Evolutionary conservation across 2,329 filamentous ascomycete species (phyloP), one percentile per base, ranked within the genome.

Genomic region (Cryphonectria naterciae): DNA sequence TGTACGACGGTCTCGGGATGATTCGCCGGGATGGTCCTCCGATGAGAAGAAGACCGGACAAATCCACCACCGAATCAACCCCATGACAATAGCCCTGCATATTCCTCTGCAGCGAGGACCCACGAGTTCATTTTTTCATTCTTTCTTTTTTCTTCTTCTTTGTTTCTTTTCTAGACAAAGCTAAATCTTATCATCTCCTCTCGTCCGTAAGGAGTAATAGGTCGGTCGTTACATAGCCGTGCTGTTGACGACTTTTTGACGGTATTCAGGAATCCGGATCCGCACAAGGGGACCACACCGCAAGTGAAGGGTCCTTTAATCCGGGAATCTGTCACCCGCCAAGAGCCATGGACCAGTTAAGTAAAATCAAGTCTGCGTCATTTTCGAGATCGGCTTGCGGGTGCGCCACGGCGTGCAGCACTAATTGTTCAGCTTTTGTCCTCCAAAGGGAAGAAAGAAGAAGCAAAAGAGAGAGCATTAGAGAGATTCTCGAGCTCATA

Each of bases 301-400:
- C 37, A 46, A 54, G 54, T 58, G 54, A 39, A 11, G 37, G 37
- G 37, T 13, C 54, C 46, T n/a, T 58, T 32, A 17, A 32, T 5
- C 54, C 54, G 54, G 54, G 25, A 35, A 19, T 32, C 54, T 58
- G 54, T 58, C 54, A 58, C 54, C 54, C 54, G 25, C 25, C 54
- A 19, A 32, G 25, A 58, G n/a, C 13, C 2, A 58, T 8, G 15
- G 15, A 17, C 11, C 32, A 32, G 32, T 32, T 32, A 32, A 32
- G 32, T 17, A 28, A 8, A 17, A 7, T 19, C 8, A 32, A 35
- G 11, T 19, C 54, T 58, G 54, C 54, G 54, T 58, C 54, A 35
- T 58, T 58, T 58, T 58, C 54, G 8, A 17, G 28, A 58, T 19
- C 25, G 54, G 54, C 25, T 58, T 58, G 54, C 28, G 52, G 25